These are phyloP conservation scores for Didymella glomerata DNA, from an alignment of 2,329 filamentous ascomycete species.

Conservation along the genomic window DNA sequence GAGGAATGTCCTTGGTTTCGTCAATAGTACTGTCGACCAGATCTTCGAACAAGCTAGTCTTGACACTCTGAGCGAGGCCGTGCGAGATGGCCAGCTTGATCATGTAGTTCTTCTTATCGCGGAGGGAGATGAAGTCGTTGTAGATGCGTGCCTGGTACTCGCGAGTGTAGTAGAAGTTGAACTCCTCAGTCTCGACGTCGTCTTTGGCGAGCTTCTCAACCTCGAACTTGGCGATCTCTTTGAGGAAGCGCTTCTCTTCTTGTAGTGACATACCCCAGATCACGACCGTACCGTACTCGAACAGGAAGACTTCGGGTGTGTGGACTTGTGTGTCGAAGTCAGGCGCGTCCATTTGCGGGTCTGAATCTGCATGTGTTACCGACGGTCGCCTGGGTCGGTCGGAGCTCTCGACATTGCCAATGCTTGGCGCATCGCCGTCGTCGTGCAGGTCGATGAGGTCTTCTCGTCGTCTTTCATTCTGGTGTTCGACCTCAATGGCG, in stretches of 20 bases:
- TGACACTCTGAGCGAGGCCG: slow-evolving; percentile 93
- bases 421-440: slow-evolving; percentile 42
- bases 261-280: slow-evolving; percentile 97
- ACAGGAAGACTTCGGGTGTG: slow-evolving; percentile 93
- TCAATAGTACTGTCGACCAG: slow-evolving; percentile 93
- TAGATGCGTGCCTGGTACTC: slow-evolving; percentile 99
- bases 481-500: slow-evolving; percentile 71
- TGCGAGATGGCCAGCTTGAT: slow-evolving; percentile 96
- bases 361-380: slow-evolving; percentile 42
- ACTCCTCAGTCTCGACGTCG: slow-evolving; percentile 93
- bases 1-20: slow-evolving; percentile 89
- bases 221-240: slow-evolving; percentile 94
- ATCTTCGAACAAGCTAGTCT: slow-evolving; percentile 97
- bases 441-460: slow-evolving; percentile 70
- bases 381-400: slow-evolving; percentile 36
- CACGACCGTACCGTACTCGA: slow-evolving; percentile 96
- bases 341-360: slow-evolving; percentile 56
- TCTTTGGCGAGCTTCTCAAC: slow-evolving; percentile 86
- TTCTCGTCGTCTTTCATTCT: slow-evolving; percentile 64
- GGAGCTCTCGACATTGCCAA: slow-evolving; percentile 39
- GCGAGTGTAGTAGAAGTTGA: slow-evolving; percentile 99
- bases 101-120: slow-evolving; percentile 97
- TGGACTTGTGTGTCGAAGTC: slow-evolving; percentile 90
- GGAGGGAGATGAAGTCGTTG: slow-evolving; percentile 96
- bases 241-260: slow-evolving; percentile 89